Evolutionary conservation across 2,329 filamentous ascomycete species (phyloP), one percentile per base, ranked within the genome.

Genomic region (Zarea fungicola): DNA sequence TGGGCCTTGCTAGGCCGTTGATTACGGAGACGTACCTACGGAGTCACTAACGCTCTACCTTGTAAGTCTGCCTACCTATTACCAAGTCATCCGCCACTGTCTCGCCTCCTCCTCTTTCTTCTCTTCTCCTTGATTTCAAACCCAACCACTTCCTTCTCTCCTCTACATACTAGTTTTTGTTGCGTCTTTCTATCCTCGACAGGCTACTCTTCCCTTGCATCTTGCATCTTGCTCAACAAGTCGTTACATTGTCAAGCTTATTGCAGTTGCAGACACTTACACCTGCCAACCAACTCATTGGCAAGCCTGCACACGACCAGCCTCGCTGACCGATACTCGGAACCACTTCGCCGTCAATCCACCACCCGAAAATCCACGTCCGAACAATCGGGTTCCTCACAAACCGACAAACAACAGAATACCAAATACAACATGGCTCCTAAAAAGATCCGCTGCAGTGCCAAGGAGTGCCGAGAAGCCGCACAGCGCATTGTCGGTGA

Each of bases 401-500:
- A n/a, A 4, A 35, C 4, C 13, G 10, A 37, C 11, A 36, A 36
- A n/a, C 21, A 10, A 13, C 35, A 18, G 4, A 35, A n/a, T 7
- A 39, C 19, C 19, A 21, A 35, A n/a, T 11, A 32, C 29, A 40
- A 70, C 57, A 84, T 83, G 80, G 80, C 84, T 55, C 78, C 83
- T 54, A 88, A 85, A 73, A 89, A 87, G 77, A 83, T 86, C 59
- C 84, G 87, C 60, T 97, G 93, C 77, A 85, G 78, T 56, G 90
- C 88, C 74, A 91, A 92, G 71, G 84, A 90, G 59, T 97, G 93
- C 82, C 89, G 83, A 65, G 84, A 89, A 60, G 80, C 81, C 25
- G 91, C 90, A 14, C 91, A 96, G 69, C 85, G 89, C 56, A 96
- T 99, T 62, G 88, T 96, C 52, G 93, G 93, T 48, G 92, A 97